Base-by-base conservation (phyloP, 2,329 filamentous ascomycete genomes). In the Juglanconis oblonga region DNA sequence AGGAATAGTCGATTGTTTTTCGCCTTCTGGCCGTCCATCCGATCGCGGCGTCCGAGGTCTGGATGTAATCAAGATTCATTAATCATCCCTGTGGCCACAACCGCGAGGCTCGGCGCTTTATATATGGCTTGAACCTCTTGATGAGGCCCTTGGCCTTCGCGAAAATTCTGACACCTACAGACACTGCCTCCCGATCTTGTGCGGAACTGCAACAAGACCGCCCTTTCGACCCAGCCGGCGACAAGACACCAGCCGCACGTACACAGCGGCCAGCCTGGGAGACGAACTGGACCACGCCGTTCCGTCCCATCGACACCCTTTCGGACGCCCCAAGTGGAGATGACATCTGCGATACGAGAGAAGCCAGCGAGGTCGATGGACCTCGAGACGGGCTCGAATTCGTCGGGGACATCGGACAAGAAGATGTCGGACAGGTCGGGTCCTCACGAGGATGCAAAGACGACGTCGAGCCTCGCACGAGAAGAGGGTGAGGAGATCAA, bases 401-500 rank as follows among this genome's bases (percentile, higher is more conserved):
- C 50, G 32, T 59, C 57, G 4, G 45, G 32, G 3, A 38, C 31
- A 3, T 44, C 55, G 10, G 47, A 51, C 29, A 57, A 38, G 42
- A 47, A 50, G 36, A 52, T 24, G 32, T 50, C 50, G 45, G 52
- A 42, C 32, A 54, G 38, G 2, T 53, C 44, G 33, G 53, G 38
- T 14, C 44, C 52, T 36, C 57, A 58, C 11, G 61, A 60, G 5
- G 54, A 62, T 35, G 42, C 32, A 38, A 55, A 50, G 51, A 60
- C 57, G 13, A 38, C 50, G n/a, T 51, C 50, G 5, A 62, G 61
- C 51, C 49, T 62, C n/a, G 57, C 49, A 42, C 61, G 59, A 31
- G 61, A 57, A n/a, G 61, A 62, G 42, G 53, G 57, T 31, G 54
- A 55, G 42, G 57, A 60, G 57, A 60, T 62, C 42, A 56, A 60